These are phyloP conservation scores for Clitopilus hobsonii DNA, from an alignment of 768 basidiomycete genomes.

Conservation along the genomic window DNA sequence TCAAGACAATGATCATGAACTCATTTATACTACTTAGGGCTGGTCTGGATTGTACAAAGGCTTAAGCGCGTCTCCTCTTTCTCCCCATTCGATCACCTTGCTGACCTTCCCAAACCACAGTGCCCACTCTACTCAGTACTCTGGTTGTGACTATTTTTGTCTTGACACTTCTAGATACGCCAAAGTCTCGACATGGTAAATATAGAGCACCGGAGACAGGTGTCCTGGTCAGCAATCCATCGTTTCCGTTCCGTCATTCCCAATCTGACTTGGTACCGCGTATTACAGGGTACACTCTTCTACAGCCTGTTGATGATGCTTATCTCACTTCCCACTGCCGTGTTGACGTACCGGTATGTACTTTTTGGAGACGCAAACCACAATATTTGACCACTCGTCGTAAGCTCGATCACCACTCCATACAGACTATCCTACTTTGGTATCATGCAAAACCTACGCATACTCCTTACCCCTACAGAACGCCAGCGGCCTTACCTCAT, in stretches of 20 bases:
- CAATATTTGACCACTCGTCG: constrained; percentile 3
- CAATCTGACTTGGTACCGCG: not conserved
- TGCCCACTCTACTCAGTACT: constrained; percentile 44
- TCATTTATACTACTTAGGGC: constrained; percentile 33
- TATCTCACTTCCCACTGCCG: constrained; percentile 60
- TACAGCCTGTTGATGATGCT: constrained; percentile 67
- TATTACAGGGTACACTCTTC: constrained; percentile 46
- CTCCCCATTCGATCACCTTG: not conserved
- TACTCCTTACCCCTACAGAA: constrained; percentile 79
- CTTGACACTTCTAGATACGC: constrained; percentile 52
- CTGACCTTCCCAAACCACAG: constrained; percentile 16
- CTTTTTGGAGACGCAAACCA: constrained; percentile 2
- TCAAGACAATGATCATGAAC: not conserved
- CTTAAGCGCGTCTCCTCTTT: constrained; percentile 36
- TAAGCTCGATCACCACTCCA: constrained; percentile 79
- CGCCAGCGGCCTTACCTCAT: constrained; percentile 74
- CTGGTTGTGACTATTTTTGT: constrained; percentile 54
- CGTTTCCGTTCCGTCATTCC: not conserved
- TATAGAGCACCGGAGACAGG: constrained; percentile 63
- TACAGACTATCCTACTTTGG: constrained; percentile 66
- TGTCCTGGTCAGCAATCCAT: constrained; percentile 32
- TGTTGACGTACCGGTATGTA: constrained; percentile 72
- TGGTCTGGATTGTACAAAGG: constrained; percentile 79
- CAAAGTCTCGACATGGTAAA: constrained; percentile 55
- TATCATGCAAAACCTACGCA: constrained; percentile 52